Base-by-base conservation (phyloP, 805 yeast species). In the Ogataea trehaloabstinens region DNA sequence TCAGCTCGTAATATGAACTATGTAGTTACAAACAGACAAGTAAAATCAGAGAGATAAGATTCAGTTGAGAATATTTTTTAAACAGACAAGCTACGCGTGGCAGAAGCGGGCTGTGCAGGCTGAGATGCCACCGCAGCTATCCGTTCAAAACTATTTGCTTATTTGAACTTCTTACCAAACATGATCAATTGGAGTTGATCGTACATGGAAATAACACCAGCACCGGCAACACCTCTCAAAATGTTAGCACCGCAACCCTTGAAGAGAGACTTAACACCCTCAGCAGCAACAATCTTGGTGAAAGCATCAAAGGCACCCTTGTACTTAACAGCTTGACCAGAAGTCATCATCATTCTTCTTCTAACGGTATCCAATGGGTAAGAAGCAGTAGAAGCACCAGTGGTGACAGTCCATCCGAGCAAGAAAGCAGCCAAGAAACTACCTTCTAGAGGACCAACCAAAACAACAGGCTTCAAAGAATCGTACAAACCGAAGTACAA, bases 281-380 rank as follows among this genome's bases (percentile, higher is more conserved):
- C 96, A 68, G 93, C 88, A 58, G 95, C 95, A 60, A 90, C 91
- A 68, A 89, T 87, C 77, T 88, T 74, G 61, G 68, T 74, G 86
- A 85, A 82, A 73, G 93, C 87, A 72, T 90, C 96, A 70, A 86
- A 78, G 60, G 96, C 95, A 77, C 95, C 93, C 67, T 81, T 74
- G 79, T 89, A 89, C 78, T 90, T 89, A 63, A 89, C 95, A 65
- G 95, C 95, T 78, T 88, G 95, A 74, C 97, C 97, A 59, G 97
- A 90, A 61, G 97, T 89, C 97, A 89, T 89, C 97, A 89, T 89
- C 97, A 89, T 89, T 85, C 97, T 88, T 86, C 97, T 88, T 85
- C 97, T 90, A 68, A 89, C 89, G 67, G 97, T 89, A 76, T 89
- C 97, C 74, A 90, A 85, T 81, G 97, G 97, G 85, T 89, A 89